Evolutionary conservation across 768 basidiomycete genomes (phyloP), one percentile per base, ranked within the genome.

Genomic region (Trametes gibbosa): DNA sequence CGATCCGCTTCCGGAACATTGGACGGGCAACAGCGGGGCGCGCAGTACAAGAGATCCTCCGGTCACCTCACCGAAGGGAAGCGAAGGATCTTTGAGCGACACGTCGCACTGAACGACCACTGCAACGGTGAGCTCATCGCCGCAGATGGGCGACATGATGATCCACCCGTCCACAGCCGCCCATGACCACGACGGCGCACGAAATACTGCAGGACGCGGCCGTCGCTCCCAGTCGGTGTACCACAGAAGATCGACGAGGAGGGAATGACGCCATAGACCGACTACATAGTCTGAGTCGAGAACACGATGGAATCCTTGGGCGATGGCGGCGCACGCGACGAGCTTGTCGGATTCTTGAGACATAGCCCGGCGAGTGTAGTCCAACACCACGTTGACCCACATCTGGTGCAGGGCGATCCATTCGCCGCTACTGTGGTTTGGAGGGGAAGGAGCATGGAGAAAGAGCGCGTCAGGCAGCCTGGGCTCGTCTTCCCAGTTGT

Each of bases 111-210:
- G 19, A 9, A 55, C 9, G 21, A 50, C 19, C 19, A 32, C 29
- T 32, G 29, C 29, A 32, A 32, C 50, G 46, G n/a, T n/a, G n/a
- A n/a, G n/a, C n/a, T n/a, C n/a, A n/a, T n/a, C n/a, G n/a, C 24
- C 12, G 1, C 27, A 16, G 0, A 21, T 14, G 17, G 37, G 7
- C 37, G 7, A 17, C 3, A 42, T 27, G 25, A 35, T 10, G 19
- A 61, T 46, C 7, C 23, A 42, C 2, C 60, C 60, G 40, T 61
- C 60, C 19, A 61, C 50, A 5, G 60, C 23, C 2, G 60, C 60
- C 60, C 60, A 61, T 1, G 60, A 61, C 60, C 60, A 61, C 13
- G 54, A 47, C 14, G 60, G 60, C 21, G 53, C 60, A 14, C 50
- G 34, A 5, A 32, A 27, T 56, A 52, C 25, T 39, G 3, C 37